Percentiles rank a stretch among this genome's conserved stretches.
These are phyloP conservation scores for Solanum bukasovii DNA, from an alignment of 257 asterid genomes.

Conservation along the genomic window DNA sequence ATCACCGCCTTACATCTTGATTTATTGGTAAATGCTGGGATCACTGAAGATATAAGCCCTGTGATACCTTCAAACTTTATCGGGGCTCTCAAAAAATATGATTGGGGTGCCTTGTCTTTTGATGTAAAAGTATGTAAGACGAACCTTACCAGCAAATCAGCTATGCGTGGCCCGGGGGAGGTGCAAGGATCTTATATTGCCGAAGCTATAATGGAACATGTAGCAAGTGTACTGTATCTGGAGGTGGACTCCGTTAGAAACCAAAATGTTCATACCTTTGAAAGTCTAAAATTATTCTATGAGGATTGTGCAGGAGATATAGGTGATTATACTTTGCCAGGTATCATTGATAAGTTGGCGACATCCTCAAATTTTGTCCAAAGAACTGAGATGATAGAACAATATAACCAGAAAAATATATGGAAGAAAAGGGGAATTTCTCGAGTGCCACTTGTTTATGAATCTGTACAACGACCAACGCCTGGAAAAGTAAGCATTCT, in stretches of 20 bases:
- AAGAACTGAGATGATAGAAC: slow-evolving; percentile 27
- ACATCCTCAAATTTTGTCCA: slow-evolving; percentile 20
- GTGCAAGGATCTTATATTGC: slow-evolving; percentile 64
- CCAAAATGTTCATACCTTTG: slow-evolving; percentile 46
- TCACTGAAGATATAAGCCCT: slow-evolving; percentile 45
- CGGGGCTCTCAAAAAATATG: slow-evolving; percentile 42
- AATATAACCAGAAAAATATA: slow-evolving; percentile 24
- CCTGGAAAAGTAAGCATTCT: slow-evolving; percentile 74
- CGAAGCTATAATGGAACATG: slow-evolving; percentile 57
- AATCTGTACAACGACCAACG: slow-evolving; percentile 25
- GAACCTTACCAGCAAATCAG: slow-evolving; percentile 50
- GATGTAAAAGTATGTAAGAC: slow-evolving; percentile 65
- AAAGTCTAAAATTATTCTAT: slow-evolving; percentile 41
- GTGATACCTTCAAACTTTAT: slow-evolving; percentile 30
- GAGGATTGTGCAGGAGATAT: slow-evolving; percentile 25
- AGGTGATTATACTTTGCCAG: slow-evolving; percentile 40
- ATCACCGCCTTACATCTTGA: slow-evolving; percentile 68
- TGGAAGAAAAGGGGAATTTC: slow-evolving; percentile 77
- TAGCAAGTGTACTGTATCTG: slow-evolving; percentile 40
- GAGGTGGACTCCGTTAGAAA: slow-evolving; percentile 42
- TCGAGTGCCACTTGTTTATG: slow-evolving; percentile 48
- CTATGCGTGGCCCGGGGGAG: slow-evolving; percentile 82
- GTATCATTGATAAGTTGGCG: slow-evolving; percentile 44
- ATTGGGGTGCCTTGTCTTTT: slow-evolving; percentile 68
- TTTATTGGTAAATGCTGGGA: slow-evolving; percentile 58